Base-by-base conservation (phyloP, 768 basidiomycete species). In the Lactarius vividus region DNA sequence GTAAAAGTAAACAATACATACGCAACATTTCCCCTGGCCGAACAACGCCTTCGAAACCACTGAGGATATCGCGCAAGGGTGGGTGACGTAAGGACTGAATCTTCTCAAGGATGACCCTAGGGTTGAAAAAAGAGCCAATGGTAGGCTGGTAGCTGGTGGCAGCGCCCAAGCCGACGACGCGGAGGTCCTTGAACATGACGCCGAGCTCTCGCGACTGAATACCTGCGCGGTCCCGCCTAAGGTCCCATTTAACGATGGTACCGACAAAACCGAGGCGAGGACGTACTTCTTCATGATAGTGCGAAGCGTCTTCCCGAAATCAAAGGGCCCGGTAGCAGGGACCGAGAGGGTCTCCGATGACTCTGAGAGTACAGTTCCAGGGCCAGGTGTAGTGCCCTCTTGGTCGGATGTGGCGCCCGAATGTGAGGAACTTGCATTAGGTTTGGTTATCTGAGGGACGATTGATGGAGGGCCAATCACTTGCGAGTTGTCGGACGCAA, bases 1-100 rank as follows among this genome's bases (percentile, higher is more conserved):
- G 44, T 1, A 23, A 26, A 37, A 26, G 11, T 11, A 23, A 35
- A 33, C 11, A 23, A 52, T 13, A 84, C 89, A 69, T 71, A 87
- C 92, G 79, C 4, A 86, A 79, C 87, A 88, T 88, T 69, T 88
- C 86, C 31, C 88, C 87, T 0, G 86, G 85, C 18, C 79, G 78
- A 29, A 88, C 76, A 16, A 83, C 77, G 46, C 87, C 87, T 49
- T 83, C 81, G 72, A 85, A 86, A 4, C 81, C 82, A 31, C 71
- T 69, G 1, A 88, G 73, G 40, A 88, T 83, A 54, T 77, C 83
- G 26, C 86, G 82, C 1, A 88, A 74, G 9, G 84, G 83, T 1
- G 91, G 88, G 58, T 90, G 85, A 37, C 85, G 79, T 8, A 78
- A 58, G 1, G 77, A 77, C 40, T 80, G 80, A 0, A 91, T 70